phyloP scores from a whole-genome alignment of 2,329 filamentous ascomycete species.

The Colletotrichum camelliae region DNA sequence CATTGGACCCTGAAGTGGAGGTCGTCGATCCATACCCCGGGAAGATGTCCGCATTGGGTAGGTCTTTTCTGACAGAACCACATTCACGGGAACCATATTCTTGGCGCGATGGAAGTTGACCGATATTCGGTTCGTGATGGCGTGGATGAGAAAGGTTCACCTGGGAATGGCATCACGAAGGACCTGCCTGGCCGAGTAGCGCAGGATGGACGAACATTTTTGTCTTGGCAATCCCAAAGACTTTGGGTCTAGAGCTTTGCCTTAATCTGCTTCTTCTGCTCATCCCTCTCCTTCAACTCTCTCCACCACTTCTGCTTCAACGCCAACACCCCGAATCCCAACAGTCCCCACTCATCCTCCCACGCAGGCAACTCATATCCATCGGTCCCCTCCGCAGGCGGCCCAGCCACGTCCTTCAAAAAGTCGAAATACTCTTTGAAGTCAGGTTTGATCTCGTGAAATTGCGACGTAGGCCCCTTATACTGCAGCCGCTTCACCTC shows the following conservation, averaged over 20 bases:
- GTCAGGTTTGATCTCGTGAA: constrained; percentile 36
- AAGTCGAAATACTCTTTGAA: constrained; percentile 44
- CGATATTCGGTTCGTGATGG: neutral
- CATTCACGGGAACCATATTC: neutral
- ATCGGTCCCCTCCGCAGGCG: constrained; percentile 38
- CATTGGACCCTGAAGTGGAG: neutral
- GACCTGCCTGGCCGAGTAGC: neutral
- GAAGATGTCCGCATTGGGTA: neutral
- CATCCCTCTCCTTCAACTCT: constrained; percentile 29
- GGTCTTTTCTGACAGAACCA: neutral
- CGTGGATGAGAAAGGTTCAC: neutral
- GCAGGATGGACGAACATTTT: accelerated
- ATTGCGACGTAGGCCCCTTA: constrained; percentile 33
- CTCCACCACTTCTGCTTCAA: constrained; percentile 34
- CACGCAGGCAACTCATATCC: constrained; percentile 47
- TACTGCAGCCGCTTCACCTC: constrained; percentile 32
- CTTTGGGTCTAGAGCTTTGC: neutral
- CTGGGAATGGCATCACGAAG: neutral
- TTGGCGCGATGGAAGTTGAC: neutral
- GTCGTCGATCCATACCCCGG: neutral
- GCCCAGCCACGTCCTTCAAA: constrained; percentile 44
- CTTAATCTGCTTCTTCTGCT: constrained; percentile 7
- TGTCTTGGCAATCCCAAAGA: neutral
- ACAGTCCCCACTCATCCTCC: constrained; percentile 41
- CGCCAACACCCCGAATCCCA: constrained; percentile 33